A percentile compares a stretch with the other conserved stretches of the same genome.
phyloP scores from a whole-genome alignment of 345 rosid genomes.

The Bruguiera gymnorhiza region DNA sequence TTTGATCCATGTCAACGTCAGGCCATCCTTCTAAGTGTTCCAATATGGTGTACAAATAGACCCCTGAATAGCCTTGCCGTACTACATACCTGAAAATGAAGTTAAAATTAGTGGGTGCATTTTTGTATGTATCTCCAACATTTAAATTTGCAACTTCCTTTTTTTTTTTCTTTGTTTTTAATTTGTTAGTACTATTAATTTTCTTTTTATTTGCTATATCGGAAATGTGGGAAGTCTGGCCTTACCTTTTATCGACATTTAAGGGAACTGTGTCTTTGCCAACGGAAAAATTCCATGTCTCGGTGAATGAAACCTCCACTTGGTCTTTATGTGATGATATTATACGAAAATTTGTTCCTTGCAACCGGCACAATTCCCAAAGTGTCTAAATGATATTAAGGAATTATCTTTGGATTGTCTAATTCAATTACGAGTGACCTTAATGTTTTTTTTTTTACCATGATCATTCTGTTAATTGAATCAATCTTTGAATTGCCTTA shows the following conservation, averaged over 20 bases:
- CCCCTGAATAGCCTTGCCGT: constrained; percentile 62
- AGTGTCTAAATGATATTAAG: no score
- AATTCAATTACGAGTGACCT: no score
- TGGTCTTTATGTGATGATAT: constrained; percentile 14
- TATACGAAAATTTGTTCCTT: constrained; percentile 7
- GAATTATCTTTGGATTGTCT: no score
- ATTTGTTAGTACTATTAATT: no score
- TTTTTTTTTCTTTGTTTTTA: constrained; percentile 10
- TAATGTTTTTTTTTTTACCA: no score
- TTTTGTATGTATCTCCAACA: neutral
- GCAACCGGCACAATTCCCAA: constrained; percentile 2
- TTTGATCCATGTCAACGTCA: constrained; percentile 80
- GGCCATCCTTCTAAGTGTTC: constrained; percentile 80
- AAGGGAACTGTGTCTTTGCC: constrained; percentile 48
- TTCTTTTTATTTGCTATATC: neutral
- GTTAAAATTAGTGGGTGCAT: neutral
- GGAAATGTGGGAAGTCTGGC: neutral
- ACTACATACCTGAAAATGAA: constrained; percentile 52
- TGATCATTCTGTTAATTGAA: no score
- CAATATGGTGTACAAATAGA: constrained; percentile 64
- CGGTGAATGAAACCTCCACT: constrained; percentile 26
- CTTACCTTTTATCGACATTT: constrained; percentile 80
- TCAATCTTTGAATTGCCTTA: no score
- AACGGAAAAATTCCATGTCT: constrained; percentile 38
- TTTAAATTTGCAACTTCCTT: neutral